These are phyloP conservation scores for Huntiella omanensis DNA, from an alignment of 2,329 filamentous ascomycete species.

Conservation along the genomic window DNA sequence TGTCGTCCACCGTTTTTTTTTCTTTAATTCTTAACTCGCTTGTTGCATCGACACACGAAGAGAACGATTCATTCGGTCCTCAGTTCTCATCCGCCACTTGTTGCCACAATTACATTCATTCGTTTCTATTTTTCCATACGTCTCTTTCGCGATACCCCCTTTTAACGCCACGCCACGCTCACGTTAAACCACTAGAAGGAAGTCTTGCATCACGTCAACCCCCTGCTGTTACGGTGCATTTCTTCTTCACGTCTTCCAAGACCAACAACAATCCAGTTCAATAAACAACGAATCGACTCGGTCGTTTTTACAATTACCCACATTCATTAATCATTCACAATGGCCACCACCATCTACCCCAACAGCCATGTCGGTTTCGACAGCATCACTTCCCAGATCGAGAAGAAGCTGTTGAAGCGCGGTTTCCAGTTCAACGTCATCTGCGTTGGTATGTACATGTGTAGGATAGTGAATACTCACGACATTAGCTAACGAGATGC, in stretches of 20 bases:
- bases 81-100: constrained; percentile 1
- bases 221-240: background rate
- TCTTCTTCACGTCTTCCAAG: constrained; percentile 16
- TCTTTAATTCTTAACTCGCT: constrained; percentile 1
- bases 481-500: background rate
- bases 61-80: background rate
- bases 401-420: constrained; percentile 98
- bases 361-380: constrained; percentile 99
- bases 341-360: constrained; percentile 55
- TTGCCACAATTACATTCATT: constrained; percentile 1
- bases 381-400: constrained; percentile 98
- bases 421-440: constrained; percentile 99
- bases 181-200: constrained; percentile 3
- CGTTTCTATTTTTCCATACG: constrained; percentile 4
- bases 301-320: constrained; percentile 16
- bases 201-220: background rate
- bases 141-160: constrained; percentile 11
- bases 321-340: constrained; percentile 20
- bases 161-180: constrained; percentile 7
- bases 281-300: constrained; percentile 11
- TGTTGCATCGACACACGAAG: constrained; percentile 3
- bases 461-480: background rate
- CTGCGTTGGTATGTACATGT: constrained; percentile 70
- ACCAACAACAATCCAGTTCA: constrained; percentile 16
- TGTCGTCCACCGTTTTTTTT: background rate